These are phyloP conservation scores for Boletus sp. DNA, from an alignment of 768 basidiomycete species.

Conservation along the genomic window DNA sequence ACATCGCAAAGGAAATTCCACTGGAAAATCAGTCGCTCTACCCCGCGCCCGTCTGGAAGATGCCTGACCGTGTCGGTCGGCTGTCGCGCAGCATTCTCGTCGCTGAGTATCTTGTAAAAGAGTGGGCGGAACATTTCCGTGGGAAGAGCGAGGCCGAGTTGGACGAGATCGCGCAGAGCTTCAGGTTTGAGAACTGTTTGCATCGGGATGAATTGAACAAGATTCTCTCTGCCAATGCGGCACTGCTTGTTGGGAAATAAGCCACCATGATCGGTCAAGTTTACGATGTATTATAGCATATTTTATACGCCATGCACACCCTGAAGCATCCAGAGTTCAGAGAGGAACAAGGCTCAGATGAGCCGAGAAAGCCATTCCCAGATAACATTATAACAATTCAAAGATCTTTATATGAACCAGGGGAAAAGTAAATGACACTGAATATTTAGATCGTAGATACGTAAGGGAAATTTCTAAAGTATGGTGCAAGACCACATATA, in stretches of 20 bases:
- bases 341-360: not conserved
- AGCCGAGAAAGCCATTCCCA: not conserved
- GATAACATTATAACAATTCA: not conserved
- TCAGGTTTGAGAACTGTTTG: conserved; percentile 66
- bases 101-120: conserved; percentile 65
- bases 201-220: conserved; percentile 65
- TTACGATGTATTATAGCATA: not conserved
- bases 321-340: not conserved
- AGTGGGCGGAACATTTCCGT: conserved; percentile 69
- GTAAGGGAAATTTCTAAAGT: not conserved
- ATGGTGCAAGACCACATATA: not conserved
- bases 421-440: not conserved
- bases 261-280: not conserved
- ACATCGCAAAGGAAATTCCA: conserved; percentile 55
- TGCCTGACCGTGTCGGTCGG: conserved; percentile 51
- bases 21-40: conserved; percentile 52
- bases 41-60: conserved; percentile 62
- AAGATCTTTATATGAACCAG: not conserved
- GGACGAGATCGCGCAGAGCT: conserved; percentile 72
- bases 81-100: conserved; percentile 66
- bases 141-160: conserved; percentile 58
- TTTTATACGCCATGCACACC: not conserved
- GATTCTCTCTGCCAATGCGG: conserved; percentile 45
- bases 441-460: not conserved
- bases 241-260: conserved; percentile 2